These are phyloP conservation scores for Schizopora paradoxa DNA, from an alignment of 1,284 basidiomycete species.

Conservation along the genomic window DNA sequence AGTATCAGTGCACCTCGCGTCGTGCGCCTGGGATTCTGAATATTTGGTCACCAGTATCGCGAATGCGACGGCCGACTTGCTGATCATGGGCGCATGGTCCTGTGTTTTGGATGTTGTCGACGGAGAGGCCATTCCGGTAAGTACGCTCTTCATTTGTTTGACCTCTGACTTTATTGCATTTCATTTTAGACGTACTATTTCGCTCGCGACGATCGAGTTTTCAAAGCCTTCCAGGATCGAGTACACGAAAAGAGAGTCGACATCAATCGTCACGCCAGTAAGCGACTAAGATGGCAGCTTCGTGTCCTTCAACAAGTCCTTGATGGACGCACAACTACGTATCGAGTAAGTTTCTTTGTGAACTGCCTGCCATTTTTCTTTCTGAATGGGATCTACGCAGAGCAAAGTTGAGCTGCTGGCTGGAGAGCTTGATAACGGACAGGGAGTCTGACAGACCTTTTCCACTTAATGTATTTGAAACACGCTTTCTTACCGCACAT, in stretches of 20 bases:
- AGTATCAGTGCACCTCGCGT: conserved; percentile 25
- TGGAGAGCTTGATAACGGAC: conserved; percentile 56
- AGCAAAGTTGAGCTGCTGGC: conserved; percentile 58
- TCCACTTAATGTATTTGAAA: too few species aligned
- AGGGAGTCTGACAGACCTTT: conserved; percentile 40
- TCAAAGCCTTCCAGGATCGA: conserved; percentile 60
- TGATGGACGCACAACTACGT: conserved; percentile 59
- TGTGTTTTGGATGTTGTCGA: conserved; percentile 46
- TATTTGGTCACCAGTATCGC: conserved; percentile 47
- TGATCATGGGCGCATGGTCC: conserved; percentile 72
- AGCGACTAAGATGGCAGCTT: conserved; percentile 67
- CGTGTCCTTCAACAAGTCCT: conserved; percentile 53
- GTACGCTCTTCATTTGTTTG: conserved; percentile 19
- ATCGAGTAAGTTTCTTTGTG: conserved; percentile 43
- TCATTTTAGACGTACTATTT: conserved; percentile 65
- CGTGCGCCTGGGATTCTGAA: conserved; percentile 5
- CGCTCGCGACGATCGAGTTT: conserved; percentile 75
- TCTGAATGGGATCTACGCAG: too few species aligned
- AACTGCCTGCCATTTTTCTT: conserved; percentile 16
- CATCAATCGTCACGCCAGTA: conserved; percentile 45
- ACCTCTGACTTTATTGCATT: conserved; percentile 10
- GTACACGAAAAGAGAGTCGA: conserved; percentile 46
- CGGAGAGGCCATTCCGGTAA: conserved; percentile 60
- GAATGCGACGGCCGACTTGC: conserved; percentile 71
- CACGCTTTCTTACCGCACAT: too few species aligned